These are phyloP conservation scores for Xylaria sp. DNA, from an alignment of 2,329 filamentous ascomycete genomes.

Conservation along the genomic window DNA sequence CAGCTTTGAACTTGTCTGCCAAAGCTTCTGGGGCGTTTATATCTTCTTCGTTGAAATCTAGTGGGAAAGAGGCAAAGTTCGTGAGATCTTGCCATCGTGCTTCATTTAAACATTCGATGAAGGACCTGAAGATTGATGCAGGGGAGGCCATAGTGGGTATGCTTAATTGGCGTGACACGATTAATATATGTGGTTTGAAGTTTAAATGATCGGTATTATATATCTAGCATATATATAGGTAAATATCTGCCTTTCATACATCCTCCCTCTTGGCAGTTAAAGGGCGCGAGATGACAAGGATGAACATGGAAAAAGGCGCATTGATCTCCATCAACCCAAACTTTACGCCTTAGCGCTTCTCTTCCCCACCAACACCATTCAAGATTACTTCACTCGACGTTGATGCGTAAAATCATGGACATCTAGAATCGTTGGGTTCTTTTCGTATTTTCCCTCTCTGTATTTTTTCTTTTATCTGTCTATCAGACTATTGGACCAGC, in stretches of 20 bases:
- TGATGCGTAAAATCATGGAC: too few relatives aligned
- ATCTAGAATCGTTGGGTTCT: too few relatives aligned
- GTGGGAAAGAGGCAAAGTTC: conserved; percentile 32
- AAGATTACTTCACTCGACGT: too few relatives aligned
- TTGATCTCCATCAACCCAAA: neutral
- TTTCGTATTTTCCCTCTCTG: too few relatives aligned
- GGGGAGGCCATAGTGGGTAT: conserved; percentile 32
- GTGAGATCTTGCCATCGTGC: conserved; percentile 39
- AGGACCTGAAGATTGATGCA: conserved; percentile 35
- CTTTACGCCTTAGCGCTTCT: neutral
- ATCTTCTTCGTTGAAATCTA: conserved; percentile 36
- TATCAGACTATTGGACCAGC: too few relatives aligned
- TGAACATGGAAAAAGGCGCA: neutral
- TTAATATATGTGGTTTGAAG: neutral
- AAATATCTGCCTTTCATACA: neutral
- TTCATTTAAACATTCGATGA: conserved; percentile 41
- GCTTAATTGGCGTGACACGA: neutral
- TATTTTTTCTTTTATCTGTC: too few relatives aligned
- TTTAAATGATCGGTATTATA: neutral
- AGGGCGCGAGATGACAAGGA: conserved; percentile 2
- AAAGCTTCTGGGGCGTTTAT: conserved; percentile 32
- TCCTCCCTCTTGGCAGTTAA: neutral
- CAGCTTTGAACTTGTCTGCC: conserved; percentile 28
- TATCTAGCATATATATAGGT: neutral
- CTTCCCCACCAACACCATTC: neutral